phyloP scores from a whole-genome alignment of 192 early-diverging fungal genomes.

The Coemansia sp. region DNA sequence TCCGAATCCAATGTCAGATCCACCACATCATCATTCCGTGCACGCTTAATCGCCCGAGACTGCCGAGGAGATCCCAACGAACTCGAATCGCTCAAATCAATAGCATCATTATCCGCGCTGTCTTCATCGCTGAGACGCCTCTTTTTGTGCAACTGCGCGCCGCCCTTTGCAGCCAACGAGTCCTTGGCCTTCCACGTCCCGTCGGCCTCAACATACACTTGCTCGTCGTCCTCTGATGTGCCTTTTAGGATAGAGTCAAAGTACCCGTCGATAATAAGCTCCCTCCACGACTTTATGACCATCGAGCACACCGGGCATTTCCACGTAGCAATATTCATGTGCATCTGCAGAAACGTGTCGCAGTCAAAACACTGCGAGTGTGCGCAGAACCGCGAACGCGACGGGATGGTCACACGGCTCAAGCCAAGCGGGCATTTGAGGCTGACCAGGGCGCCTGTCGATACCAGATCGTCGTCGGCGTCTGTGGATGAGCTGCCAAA shows the following conservation, averaged over 20 bases:
- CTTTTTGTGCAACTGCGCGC: too few relatives aligned
- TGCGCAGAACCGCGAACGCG: constrained; percentile 58
- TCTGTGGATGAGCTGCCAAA: constrained; percentile 46
- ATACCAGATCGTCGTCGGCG: constrained; percentile 65
- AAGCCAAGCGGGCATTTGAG: constrained; percentile 73
- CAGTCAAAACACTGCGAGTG: constrained; percentile 87
- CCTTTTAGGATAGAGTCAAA: constrained; percentile 43
- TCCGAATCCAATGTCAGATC: constrained; percentile 61
- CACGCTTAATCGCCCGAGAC: constrained; percentile 29
- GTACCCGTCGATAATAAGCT: constrained; percentile 68
- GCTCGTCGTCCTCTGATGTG: constrained; percentile 26
- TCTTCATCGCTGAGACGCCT: too few relatives aligned
- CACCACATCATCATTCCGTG: constrained; percentile 55
- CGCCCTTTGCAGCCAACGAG: constrained; percentile 20
- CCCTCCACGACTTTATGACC: constrained; percentile 45
- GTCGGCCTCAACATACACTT: constrained; percentile 39
- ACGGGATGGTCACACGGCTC: constrained; percentile 62
- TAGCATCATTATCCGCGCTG: constrained; percentile 12
- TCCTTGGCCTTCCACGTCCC: constrained; percentile 36
- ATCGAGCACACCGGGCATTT: constrained; percentile 74
- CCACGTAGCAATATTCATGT: constrained; percentile 63
- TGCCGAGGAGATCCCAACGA: neutral
- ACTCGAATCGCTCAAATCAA: constrained; percentile 30
- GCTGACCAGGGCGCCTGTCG: constrained; percentile 60
- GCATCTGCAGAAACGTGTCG: constrained; percentile 67